Evolutionary conservation across 2,329 filamentous ascomycete species (phyloP).

Genomic region (Ceratocystis ficicola): DNA sequence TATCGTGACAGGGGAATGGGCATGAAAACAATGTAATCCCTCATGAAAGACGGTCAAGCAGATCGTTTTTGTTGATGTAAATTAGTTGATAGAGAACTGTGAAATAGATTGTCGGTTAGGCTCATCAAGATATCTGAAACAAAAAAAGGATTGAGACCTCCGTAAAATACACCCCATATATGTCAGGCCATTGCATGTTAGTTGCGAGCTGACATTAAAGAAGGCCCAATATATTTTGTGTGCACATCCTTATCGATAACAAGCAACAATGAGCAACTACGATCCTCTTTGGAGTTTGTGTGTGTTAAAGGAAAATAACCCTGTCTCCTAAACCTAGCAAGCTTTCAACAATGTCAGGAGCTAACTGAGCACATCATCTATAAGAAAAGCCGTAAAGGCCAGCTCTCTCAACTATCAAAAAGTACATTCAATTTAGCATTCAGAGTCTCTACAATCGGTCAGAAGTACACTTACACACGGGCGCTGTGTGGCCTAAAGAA

Average conservation of each 20-base stretch:
- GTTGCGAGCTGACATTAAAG: neutral
- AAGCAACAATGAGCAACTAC: too few species aligned
- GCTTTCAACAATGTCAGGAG: too few species aligned
- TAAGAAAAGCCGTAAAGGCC: too few species aligned
- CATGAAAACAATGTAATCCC: neutral
- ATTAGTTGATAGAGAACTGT: neutral
- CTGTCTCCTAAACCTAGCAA: too few species aligned
- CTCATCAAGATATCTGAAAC: neutral
- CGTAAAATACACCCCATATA: neutral
- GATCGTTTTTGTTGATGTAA: neutral
- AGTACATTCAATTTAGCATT: too few species aligned
- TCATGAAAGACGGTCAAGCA: neutral
- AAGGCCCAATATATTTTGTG: neutral
- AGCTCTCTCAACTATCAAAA: too few species aligned
- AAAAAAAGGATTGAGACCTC: neutral
- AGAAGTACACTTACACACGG: too few species aligned
- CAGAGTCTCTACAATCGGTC: too few species aligned
- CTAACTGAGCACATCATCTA: too few species aligned
- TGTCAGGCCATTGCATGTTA: neutral
- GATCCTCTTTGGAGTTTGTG: too few species aligned
- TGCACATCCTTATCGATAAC: neutral
- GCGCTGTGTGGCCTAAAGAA: too few species aligned
- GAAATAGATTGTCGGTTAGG: neutral
- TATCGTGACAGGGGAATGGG: neutral
- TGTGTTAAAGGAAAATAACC: too few species aligned